Evolutionary conservation across 2,329 filamentous ascomycete genomes (phyloP), one percentile per base, ranked within the genome.

Genomic region (Massarina eburnea): DNA sequence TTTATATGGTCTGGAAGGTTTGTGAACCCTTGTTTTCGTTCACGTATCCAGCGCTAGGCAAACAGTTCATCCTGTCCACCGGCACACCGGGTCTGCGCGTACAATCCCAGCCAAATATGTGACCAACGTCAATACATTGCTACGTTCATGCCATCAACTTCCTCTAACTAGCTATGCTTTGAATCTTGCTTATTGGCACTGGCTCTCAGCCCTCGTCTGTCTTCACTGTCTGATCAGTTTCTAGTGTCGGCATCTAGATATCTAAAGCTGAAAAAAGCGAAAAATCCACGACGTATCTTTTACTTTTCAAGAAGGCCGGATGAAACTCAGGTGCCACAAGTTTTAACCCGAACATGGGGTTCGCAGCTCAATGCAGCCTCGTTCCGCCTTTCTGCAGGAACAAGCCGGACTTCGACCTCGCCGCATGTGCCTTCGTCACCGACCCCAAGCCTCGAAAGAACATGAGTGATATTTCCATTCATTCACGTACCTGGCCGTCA

Each of bases 281-380:
- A n/a, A n/a, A n/a, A n/a, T n/a, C n/a, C n/a, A n/a, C n/a, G n/a
- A n/a, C n/a, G n/a, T n/a, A n/a, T n/a, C n/a, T n/a, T n/a, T n/a
- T n/a, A n/a, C n/a, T n/a, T n/a, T n/a, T n/a, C n/a, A n/a, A 8
- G 27, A 30, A 8, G 27, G 27, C 4, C 12, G 4, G 27, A 30
- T 30, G 27, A 35, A 19, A 24, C 26, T 19, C 35, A 38, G 35
- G 10, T 21, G 18, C 21, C 18, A 6, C 22, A 4, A 8, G 24
- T 32, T 32, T 41, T 27, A n/a, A 19, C 26, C 19, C 6, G 19
- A 41, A 41, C 27, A 41, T 29, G 39, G 27, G 39, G 27, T 41
- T 41, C 27, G 39, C 26, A 41, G 39, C 7, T 19, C 19, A 5
- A 4, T 39, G 37, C 37, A 39, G 37, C 39, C 21, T 41, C 39